A percentile compares a stretch with the other conserved stretches of the same genome.
Evolutionary conservation across 768 basidiomycete species (phyloP).

Genomic region (Astraeus odoratus): DNA sequence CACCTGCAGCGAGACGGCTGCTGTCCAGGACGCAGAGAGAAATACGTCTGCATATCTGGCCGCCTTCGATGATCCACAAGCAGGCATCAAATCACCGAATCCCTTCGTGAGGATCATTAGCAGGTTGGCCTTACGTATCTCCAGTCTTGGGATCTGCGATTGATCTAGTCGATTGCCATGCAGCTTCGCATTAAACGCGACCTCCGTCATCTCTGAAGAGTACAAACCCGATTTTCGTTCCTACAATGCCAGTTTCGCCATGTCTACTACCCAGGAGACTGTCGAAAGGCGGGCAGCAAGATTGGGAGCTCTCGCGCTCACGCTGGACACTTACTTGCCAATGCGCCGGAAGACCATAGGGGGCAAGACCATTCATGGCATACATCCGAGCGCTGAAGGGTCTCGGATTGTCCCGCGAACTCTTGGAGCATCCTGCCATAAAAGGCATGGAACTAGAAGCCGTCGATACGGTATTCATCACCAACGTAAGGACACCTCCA

Average conservation of each 20-base stretch:
- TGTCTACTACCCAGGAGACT: slow-evolving; percentile 15
- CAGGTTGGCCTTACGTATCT: slow-evolving; percentile 4
- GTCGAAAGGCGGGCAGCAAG: slow-evolving; percentile 11
- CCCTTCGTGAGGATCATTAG: slow-evolving; percentile 10
- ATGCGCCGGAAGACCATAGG: slow-evolving; percentile 9
- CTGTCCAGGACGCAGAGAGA: neutral
- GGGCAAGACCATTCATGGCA: slow-evolving; percentile 10
- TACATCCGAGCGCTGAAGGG: slow-evolving; percentile 13
- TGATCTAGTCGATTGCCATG: neutral
- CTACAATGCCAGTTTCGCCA: slow-evolving; percentile 11
- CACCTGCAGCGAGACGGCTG: neutral
- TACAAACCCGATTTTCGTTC: slow-evolving; percentile 1
- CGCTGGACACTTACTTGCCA: slow-evolving; percentile 11
- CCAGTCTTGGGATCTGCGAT: neutral
- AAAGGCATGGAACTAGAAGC: slow-evolving; percentile 6
- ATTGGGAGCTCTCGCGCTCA: slow-evolving; percentile 3
- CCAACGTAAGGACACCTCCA: slow-evolving; percentile 9
- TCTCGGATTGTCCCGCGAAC: slow-evolving; percentile 8
- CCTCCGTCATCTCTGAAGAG: neutral
- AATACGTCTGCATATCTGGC: neutral
- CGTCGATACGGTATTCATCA: slow-evolving; percentile 10
- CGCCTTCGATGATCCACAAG: neutral
- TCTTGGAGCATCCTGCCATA: slow-evolving; percentile 10
- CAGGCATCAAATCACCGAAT: slow-evolving; percentile 5
- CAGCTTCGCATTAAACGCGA: neutral